Percentiles rank a stretch among this genome's conserved stretches.
Conservation (phyloP, 2,329 filamentous ascomycete genomes). For the Aspergillus sp. region DNA sequence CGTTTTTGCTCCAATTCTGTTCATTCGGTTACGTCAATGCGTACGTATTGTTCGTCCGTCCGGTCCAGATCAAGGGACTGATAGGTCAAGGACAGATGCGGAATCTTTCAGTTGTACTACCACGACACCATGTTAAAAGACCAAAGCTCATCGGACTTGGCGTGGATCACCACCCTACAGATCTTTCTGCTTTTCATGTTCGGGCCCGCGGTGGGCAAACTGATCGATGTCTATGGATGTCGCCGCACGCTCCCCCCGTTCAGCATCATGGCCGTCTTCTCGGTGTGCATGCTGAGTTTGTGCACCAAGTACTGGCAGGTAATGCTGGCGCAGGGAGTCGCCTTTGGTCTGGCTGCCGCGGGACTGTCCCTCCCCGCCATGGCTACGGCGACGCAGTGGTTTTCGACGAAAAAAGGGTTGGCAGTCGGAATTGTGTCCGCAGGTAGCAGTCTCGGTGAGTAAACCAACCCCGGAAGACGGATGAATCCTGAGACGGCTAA, state of each 20-base stretch:
- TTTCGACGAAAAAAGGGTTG: not conserved
- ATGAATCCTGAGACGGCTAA: not conserved
- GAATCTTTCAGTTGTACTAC: constrained; percentile 1
- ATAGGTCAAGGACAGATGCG: not conserved
- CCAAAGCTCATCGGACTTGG: not conserved
- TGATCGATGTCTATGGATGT: not conserved
- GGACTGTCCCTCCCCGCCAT: not conserved
- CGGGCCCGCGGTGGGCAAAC: not conserved
- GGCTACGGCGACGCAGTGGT: not conserved
- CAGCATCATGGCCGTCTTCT: not conserved
- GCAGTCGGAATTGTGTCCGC: constrained; percentile 1
- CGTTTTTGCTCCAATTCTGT: not conserved
- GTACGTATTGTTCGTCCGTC: not conserved
- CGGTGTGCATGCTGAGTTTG: constrained; percentile 2
- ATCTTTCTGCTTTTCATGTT: constrained; percentile 2
- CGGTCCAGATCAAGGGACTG: not conserved
- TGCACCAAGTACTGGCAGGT: not conserved
- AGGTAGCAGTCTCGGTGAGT: not conserved
- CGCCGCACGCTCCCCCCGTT: not conserved
- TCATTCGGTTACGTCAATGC: constrained; percentile 2
- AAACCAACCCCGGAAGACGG: not conserved
- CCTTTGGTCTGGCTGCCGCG: not conserved
- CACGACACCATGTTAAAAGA: not conserved
- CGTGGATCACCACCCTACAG: constrained; percentile 1
- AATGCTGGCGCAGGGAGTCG: not conserved